Evolutionary conservation across 2,329 filamentous ascomycete species (phyloP).

Genomic region (Diatrype stigma): DNA sequence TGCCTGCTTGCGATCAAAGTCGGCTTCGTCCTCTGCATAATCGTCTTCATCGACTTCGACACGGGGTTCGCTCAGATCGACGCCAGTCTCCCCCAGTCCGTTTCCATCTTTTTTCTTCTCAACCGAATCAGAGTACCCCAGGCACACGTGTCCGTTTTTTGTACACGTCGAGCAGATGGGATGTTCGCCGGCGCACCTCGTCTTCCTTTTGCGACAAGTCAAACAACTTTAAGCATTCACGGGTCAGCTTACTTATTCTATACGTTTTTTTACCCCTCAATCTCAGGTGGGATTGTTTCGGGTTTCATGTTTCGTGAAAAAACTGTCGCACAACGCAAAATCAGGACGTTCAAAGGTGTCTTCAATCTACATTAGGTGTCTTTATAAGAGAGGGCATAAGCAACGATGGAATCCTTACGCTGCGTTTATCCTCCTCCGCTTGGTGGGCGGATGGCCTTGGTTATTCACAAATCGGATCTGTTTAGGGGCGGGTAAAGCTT

Average conservation of each 20-base stretch:
- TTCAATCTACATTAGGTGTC: constrained; percentile 11
- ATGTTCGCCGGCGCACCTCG: constrained; percentile 69
- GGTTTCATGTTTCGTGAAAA: constrained; percentile 12
- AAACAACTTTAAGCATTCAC: constrained; percentile 47
- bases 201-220: constrained; percentile 73
- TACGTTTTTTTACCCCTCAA: constrained; percentile 4
- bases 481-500: constrained; percentile 43
- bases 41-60: constrained; percentile 33
- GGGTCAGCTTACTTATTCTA: constrained; percentile 16
- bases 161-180: constrained; percentile 69
- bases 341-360: constrained; percentile 2
- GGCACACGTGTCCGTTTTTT: constrained; percentile 65
- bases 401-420: constrained; percentile 52
- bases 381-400: constrained; percentile 11
- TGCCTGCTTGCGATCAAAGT: constrained; percentile 26
- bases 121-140: constrained; percentile 58
- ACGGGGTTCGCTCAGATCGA: constrained; percentile 21
- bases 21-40: constrained; percentile 28
- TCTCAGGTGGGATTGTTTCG: constrained; percentile 8
- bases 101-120: constrained; percentile 39
- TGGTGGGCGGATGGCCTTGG: constrained; percentile 75
- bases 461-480: constrained; percentile 78
- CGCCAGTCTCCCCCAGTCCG: constrained; percentile 5
- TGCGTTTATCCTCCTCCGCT: constrained; percentile 73
- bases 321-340: constrained; percentile 10